Base-by-base conservation (phyloP, 495 filamentous ascomycete genomes). In the Aspergillus kassunensis region DNA sequence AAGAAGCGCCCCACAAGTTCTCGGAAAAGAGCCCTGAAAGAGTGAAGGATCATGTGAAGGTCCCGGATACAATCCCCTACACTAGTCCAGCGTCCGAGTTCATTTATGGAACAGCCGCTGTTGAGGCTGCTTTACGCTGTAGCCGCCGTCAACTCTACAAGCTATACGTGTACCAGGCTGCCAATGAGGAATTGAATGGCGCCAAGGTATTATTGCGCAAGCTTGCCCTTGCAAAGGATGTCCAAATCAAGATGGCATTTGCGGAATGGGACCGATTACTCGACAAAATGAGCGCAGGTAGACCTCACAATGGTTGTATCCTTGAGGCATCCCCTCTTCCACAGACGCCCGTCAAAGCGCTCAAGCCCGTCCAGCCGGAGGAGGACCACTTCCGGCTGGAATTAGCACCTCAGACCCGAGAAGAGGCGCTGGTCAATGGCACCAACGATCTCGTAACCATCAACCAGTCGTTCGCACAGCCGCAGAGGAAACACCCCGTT, bases 291-390 rank as follows among this genome's bases (percentile, higher is more conserved):
- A 84, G 83, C 55, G 74, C 70, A 13, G 82, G 83, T n/a, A 78
- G 93, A 48, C 89, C 91, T 27, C 93, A 98, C 64, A 98, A 97
- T 66, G 83, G 92, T 47, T 90, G 85, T 61, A 73, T 97, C 33
- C 79, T 98, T 21, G 93, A 98, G 68, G 84, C 85, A 19, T 95
- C 91, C 0, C 88, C 86, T 8, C 68, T 97, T 21, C 90, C 89
- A 0, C 81, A 83, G 55, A 71, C 82, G 1, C 91, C 92, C 2
- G 72, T 96, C 18, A 74, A 72, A 21, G 63, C 74, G 18, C 70
- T 97, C 15, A 75, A 72, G 24, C 48, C 63, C 3, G 68, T 84
- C 12, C 51, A 66, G 18, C 56, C 67, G 10, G 60, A 68, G 6
- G 59, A 70, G 4, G 54, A 61, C 8, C 58, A 62, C 37, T 90